Base-by-base conservation (phyloP, 495 filamentous ascomycete genomes). In the Diplogelasinospora grovesii region DNA sequence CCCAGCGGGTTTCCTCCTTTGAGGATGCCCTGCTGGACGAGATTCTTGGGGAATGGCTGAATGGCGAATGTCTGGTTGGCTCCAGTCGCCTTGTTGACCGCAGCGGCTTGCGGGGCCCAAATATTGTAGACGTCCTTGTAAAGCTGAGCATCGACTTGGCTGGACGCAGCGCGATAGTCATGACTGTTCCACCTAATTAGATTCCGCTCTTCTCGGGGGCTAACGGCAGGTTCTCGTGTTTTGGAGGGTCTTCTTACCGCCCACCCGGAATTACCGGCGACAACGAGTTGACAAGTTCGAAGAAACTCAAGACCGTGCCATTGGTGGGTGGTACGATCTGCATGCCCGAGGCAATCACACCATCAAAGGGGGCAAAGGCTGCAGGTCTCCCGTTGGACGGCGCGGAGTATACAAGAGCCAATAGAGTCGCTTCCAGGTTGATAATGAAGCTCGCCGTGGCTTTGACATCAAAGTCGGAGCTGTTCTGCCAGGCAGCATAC, bases 61-160 rank as follows among this genome's bases (percentile, higher is more conserved):
- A 58, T 26, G 1, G 41, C 40, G 28, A 63, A 61, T 19, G 47
- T 59, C 28, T 48, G 44, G 23, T 49, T 50, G 1, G 53, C 58
- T 2, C 48, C 53, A 0, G 53, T 61, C 8, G 45, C 30, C 2
- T 44, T 28, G 4, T 39, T 33, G 8, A 48, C 42, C 2, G 36
- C 41, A 4, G 37, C n/a, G 7, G 56, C 53, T 16, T 46, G 26
- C 15, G 37, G 32, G 10, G 24, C 30, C 58, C 56, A 63, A 46
- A 57, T 46, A 3, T 5, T 32, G 15, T 56, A 57, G 0, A 57
- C 55, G 3, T 57, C 42, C 29, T 57, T 59, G 31, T 59, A 59
- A 6, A 60, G 39, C 25, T 53, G 37, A 14, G 46, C 46, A 29
- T 61, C 53, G 4, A 57, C 28, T 8, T 41, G 39, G 1, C 32